Conservation (phyloP, 192 early-diverging fungal species). For the Backusella mclennaniae region DNA sequence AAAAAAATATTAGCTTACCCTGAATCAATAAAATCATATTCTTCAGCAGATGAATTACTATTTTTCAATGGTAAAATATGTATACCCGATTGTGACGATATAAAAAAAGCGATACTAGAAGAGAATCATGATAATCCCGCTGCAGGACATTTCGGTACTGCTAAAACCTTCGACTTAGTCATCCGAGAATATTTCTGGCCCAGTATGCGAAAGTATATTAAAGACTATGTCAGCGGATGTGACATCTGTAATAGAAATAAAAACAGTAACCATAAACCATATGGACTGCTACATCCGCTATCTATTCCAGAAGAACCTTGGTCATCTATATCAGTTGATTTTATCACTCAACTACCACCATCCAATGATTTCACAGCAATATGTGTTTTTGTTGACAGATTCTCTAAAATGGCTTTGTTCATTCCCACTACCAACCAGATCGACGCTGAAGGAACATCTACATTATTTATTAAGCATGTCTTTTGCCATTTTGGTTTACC, state of each 20-base stretch:
- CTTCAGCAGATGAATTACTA: no score
- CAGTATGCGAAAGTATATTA: constrained; percentile 26
- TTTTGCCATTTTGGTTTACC: constrained; percentile 41
- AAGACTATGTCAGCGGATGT: constrained; percentile 34
- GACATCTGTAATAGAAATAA: constrained; percentile 35
- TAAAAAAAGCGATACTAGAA: constrained; percentile 16
- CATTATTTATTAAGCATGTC: constrained; percentile 22
- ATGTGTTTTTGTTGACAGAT: constrained; percentile 44
- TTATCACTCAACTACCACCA: constrained; percentile 31
- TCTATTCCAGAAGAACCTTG: constrained; percentile 31
- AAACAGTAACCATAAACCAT: constrained; percentile 10
- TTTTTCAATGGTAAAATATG: constrained; percentile 19
- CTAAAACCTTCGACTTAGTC: constrained; percentile 39
- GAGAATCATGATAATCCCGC: constrained; percentile 27
- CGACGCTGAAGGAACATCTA: constrained; percentile 17
- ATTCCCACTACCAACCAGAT: constrained; percentile 4
- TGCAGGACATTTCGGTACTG: constrained; percentile 37
- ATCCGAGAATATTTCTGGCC: constrained; percentile 36
- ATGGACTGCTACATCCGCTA: not conserved
- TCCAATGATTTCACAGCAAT: constrained; percentile 32
- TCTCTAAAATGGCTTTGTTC: constrained; percentile 40
- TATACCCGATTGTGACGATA: constrained; percentile 18
- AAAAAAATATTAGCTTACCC: no score
- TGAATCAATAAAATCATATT: no score
- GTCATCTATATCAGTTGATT: constrained; percentile 45